Base-by-base conservation (phyloP, 176 grass and related monocot species). In the Aegilops speltoides region DNA sequence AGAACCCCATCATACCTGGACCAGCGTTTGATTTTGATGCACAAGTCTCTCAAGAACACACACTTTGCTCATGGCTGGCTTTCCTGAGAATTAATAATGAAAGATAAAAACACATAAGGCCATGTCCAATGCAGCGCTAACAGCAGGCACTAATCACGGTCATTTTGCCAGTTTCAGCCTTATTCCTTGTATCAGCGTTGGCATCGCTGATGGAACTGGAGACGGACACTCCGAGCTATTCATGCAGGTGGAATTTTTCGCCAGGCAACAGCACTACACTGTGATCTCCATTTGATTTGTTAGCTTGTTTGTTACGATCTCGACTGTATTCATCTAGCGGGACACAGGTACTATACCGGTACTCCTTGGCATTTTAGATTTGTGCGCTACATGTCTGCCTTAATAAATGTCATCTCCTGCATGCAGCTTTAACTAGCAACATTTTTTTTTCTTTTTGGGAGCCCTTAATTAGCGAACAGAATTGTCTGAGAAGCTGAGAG, bases 41-140 rank as follows among this genome's bases (percentile, higher is more conserved):
- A 19, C 15, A 81, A 92, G 81, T 84, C 91, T 94, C 74, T 98
- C 88, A 88, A 96, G 90, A 87, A 94, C 91, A 48, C 77, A 68
- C 16, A 98, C 92, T 91, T 89, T 98, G 90, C 93, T 98, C 86
- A 86, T 89, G 33, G 96, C 78, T 66, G 92, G 88, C 82, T 98
- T 98, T 60, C 96, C 93, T 98, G 87, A 71, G 85, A 86, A 80
- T 68, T 15, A 5, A 80, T 24, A 61, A 10, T 15, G 26, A 32
- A 73, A 66, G 50, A 68, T 85, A 86, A 63, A 80, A 48, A 63
- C 43, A 76, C 32, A 68, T 26, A 76, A 76, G 73, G 20, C 54
- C 54, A 59, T 59, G 54, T 22, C 54, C 54, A 8, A 22, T 8
- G 3, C 20, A 59, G 54, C 19, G 4, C 54, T 59, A 59, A 59